phyloP scores from a whole-genome alignment of 202 grass and related monocot genomes.

The Zoysia matrella region DNA sequence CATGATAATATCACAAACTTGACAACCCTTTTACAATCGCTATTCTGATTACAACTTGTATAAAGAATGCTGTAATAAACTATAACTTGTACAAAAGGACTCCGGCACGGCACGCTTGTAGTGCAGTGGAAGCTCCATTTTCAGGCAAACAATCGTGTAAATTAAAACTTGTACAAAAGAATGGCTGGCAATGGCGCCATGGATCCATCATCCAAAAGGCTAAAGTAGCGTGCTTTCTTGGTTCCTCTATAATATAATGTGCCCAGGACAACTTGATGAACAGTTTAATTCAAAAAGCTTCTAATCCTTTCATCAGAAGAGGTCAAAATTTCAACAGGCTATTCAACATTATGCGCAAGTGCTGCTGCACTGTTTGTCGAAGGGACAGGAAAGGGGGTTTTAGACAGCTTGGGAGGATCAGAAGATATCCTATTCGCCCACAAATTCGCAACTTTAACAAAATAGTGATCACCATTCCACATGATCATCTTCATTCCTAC shows the following conservation, averaged over 20 bases:
- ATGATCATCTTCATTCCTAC: constrained; percentile 50
- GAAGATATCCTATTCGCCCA: constrained; percentile 61
- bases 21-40: no score
- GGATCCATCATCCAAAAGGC: background rate
- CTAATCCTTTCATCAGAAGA: constrained; percentile 8
- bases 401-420: constrained; percentile 45
- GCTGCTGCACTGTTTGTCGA: background rate
- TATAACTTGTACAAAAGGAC: no score
- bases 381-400: no score
- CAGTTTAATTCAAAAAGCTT: background rate
- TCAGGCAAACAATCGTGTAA: constrained; percentile 30
- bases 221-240: background rate
- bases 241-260: background rate
- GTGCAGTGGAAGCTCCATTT: background rate
- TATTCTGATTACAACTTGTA: no score
- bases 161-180: constrained; percentile 44
- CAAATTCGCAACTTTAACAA: constrained; percentile 60
- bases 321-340: constrained; percentile 14
- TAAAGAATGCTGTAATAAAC: no score
- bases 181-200: constrained; percentile 4
- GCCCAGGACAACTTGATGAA: background rate
- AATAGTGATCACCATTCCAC: constrained; percentile 61
- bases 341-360: background rate
- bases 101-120: no score
- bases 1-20: no score